Base-by-base conservation (phyloP, 257 asterid species). In the Cinchona pubescens region DNA sequence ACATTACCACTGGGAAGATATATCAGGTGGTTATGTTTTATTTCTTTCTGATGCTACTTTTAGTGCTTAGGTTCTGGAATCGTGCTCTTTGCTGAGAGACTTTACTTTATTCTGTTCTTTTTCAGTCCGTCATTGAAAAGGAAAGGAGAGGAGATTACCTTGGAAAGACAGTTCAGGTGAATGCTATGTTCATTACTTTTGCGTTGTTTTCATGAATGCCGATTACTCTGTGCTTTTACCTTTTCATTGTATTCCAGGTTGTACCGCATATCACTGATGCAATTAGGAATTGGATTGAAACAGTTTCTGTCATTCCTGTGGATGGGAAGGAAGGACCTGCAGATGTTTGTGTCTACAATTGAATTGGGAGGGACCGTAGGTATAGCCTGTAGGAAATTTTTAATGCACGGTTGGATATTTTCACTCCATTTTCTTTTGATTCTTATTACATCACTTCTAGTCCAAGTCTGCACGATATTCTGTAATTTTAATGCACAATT, bases 311-410 rank as follows among this genome's bases (percentile, higher is more conserved):
- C 58, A 89, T 86, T 78, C 96, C 97, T 18, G 99, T 95, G 61
- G 99, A 95, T 78, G 97, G 97, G 73, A 83, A 88, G 75, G 97
- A 92, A 55, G 98, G 90, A 30, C 92, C 98, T 66, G 98, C 99
- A 30, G 97, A 92, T 87, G 97, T 95, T 76, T 95, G 99, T 82
- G 99, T 95, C 74, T n/a, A n/a, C n/a, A n/a, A 92, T 95, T 81
- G 99, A 95, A 75, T 79, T 95, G 90, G 98, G 99, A 79, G 99
- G 99, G 67, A 95, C 98, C 75, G 99, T 95, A 76, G 99, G 99
- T 95, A 89, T 76, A 78, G 78, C 7, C 56, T 76, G 45, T 71
- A 18, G 51, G 53, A 49, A 34, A 16, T 72, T 27, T 27, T 60
- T 34, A 65, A 56, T 49, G 37, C 16, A 45, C 51, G 34, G 53